A percentile compares a stretch with the other conserved stretches of the same genome.
Conservation (phyloP, 2,329 filamentous ascomycete species). For the Fonsecaea multimorphosa region DNA sequence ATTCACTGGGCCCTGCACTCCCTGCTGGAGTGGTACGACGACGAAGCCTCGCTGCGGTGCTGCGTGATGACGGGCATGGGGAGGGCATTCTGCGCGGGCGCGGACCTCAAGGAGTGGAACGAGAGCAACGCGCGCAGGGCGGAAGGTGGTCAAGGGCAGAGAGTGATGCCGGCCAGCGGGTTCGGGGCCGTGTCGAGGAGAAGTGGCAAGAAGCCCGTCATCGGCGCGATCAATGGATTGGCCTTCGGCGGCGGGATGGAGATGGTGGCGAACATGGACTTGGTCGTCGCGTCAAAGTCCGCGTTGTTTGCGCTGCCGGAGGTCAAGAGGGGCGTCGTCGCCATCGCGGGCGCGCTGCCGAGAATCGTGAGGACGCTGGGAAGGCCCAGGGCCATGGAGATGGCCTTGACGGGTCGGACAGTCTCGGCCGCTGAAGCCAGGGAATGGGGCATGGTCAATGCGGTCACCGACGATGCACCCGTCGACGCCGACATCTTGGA, state of each 20-base stretch:
- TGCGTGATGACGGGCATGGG: slow-evolving; percentile 51
- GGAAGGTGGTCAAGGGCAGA: slow-evolving; percentile 21
- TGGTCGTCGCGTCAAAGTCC: slow-evolving; percentile 64
- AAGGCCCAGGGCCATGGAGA: slow-evolving; percentile 71
- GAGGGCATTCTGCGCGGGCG: slow-evolving; percentile 53
- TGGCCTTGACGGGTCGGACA: slow-evolving; percentile 69
- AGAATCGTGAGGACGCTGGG: slow-evolving; percentile 71
- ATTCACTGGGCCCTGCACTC: slow-evolving; percentile 50
- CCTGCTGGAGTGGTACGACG: slow-evolving; percentile 54
- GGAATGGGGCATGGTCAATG: slow-evolving; percentile 70
- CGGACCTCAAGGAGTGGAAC: slow-evolving; percentile 54
- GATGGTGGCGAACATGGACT: slow-evolving; percentile 74
- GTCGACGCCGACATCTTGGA: slow-evolving; percentile 28
- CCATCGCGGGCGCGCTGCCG: slow-evolving; percentile 72
- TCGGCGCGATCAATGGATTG: slow-evolving; percentile 76
- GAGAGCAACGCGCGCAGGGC: slow-evolving; percentile 29
- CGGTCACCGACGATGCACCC: slow-evolving; percentile 39
- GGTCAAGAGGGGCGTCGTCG: slow-evolving; percentile 71
- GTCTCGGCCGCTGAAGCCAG: slow-evolving; percentile 65
- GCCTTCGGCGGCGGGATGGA: slow-evolving; percentile 78
- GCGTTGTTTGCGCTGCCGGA: slow-evolving; percentile 74
- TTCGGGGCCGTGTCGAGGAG: slow-evolving; percentile 60
- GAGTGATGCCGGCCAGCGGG: slow-evolving; percentile 42
- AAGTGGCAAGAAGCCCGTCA: slow-evolving; percentile 72
- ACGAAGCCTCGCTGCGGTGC: slow-evolving; percentile 49